Conservation (phyloP, 371 early-diverging fungal genomes). For the Mortierella sp. region DNA sequence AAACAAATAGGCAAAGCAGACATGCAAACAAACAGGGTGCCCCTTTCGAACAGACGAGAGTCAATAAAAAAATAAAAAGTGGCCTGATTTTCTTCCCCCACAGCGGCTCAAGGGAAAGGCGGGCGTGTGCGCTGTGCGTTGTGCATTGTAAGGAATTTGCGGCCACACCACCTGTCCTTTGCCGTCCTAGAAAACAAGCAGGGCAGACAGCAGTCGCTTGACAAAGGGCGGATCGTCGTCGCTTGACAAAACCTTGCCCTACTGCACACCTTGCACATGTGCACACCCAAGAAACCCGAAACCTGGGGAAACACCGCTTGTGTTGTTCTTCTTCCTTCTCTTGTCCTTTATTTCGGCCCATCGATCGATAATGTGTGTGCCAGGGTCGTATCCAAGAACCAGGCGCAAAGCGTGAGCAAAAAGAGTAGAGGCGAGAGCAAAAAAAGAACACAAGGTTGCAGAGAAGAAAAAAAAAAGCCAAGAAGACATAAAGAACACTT, state of each 20-base stretch:
- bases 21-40: neutral
- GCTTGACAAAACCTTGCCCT: neutral
- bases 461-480: neutral
- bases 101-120: slow-evolving; percentile 18
- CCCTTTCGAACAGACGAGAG: neutral
- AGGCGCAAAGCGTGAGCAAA: neutral
- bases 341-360: neutral
- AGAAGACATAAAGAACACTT: neutral
- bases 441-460: neutral
- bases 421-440: neutral
- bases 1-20: neutral
- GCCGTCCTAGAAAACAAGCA: neutral
- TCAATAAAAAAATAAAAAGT: slow-evolving; percentile 39
- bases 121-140: slow-evolving; percentile 18
- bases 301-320: neutral
- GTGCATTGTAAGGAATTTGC: slow-evolving; percentile 12
- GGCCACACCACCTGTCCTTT: slow-evolving; percentile 12
- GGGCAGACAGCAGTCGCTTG: neutral
- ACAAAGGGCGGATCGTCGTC: neutral
- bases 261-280: neutral
- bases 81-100: slow-evolving; percentile 35
- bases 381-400: slow-evolving; percentile 2
- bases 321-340: neutral
- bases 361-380: slow-evolving; percentile 4
- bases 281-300: neutral